phyloP scores from a whole-genome alignment of 176 grass and related monocot genomes.

The Musa itinerans region DNA sequence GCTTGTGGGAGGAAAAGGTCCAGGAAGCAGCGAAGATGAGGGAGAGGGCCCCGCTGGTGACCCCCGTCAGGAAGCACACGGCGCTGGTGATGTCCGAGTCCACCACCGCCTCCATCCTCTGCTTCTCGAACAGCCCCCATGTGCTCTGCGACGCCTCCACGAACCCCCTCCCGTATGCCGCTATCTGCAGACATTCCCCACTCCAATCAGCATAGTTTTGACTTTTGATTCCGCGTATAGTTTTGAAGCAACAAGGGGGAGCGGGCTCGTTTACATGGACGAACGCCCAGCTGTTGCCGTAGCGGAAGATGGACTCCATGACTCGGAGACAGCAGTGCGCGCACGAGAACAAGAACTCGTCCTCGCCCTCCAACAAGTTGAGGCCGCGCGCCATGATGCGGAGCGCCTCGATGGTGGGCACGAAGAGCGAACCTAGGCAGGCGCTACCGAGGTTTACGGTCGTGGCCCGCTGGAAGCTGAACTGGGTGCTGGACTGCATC shows the following conservation, averaged over 20 bases:
- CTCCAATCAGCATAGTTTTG: neutral
- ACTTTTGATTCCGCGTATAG: neutral
- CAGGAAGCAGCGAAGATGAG: slow-evolving; percentile 56
- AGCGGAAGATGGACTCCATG: slow-evolving; percentile 82
- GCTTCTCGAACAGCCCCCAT: slow-evolving; percentile 63
- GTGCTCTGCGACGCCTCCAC: slow-evolving; percentile 88
- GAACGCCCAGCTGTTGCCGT: slow-evolving; percentile 97
- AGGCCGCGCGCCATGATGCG: slow-evolving; percentile 80
- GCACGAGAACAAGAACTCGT: slow-evolving; percentile 99
- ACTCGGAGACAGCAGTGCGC: slow-evolving; percentile 91
- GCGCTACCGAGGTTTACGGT: slow-evolving; percentile 86
- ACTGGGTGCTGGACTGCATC: slow-evolving; percentile 81
- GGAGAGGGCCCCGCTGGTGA: slow-evolving; percentile 75
- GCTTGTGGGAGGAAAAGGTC: slow-evolving; percentile 57
- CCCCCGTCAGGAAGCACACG: slow-evolving; percentile 83
- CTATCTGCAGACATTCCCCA: slow-evolving; percentile 34
- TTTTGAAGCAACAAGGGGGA: too few relatives aligned
- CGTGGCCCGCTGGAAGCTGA: slow-evolving; percentile 92
- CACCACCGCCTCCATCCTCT: slow-evolving; percentile 62
- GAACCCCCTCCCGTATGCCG: slow-evolving; percentile 74
- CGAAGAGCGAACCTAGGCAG: slow-evolving; percentile 84
- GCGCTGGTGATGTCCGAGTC: slow-evolving; percentile 97
- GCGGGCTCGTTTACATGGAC: slow-evolving; percentile 50
- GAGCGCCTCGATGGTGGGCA: slow-evolving; percentile 79
- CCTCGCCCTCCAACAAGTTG: slow-evolving; percentile 93